Conservation (phyloP, 148 eudicot genomes). For the Amaranthus hypochondriacus region DNA sequence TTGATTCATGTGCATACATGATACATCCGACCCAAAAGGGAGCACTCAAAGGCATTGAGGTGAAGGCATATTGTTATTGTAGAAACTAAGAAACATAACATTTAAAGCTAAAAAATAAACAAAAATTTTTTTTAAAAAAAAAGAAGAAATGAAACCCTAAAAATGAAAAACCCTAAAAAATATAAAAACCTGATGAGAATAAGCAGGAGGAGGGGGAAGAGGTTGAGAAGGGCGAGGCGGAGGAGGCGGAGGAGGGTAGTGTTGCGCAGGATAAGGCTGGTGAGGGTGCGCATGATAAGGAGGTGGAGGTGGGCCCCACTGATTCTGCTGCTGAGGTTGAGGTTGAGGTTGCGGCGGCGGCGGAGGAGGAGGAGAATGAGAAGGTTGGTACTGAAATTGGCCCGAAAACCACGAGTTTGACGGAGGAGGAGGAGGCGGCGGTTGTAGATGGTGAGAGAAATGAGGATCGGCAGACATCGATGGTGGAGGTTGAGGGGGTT, state of each 20-base stretch:
- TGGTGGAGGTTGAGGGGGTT: constrained; percentile 39
- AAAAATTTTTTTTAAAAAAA: not conserved
- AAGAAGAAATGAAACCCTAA: not conserved
- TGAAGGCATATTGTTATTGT: too few relatives aligned
- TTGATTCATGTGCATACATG: too few relatives aligned
- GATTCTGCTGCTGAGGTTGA: constrained; percentile 25
- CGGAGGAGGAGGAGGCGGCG: constrained; percentile 28
- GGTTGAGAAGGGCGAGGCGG: constrained; percentile 19
- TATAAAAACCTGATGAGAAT: constrained; percentile 33
- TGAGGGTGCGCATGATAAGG: constrained; percentile 35
- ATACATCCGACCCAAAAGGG: too few relatives aligned
- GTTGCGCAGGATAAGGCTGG: constrained; percentile 34
- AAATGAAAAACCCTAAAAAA: constrained; percentile 1
- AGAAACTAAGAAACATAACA: too few relatives aligned
- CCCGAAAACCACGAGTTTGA: constrained; percentile 39
- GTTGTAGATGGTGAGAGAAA: constrained; percentile 30
- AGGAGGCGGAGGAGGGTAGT: constrained; percentile 29
- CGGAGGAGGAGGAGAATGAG: constrained; percentile 33
- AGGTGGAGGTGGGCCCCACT: constrained; percentile 39
- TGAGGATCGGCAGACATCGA: constrained; percentile 40
- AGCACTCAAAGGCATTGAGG: too few relatives aligned
- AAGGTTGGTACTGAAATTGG: constrained; percentile 48
- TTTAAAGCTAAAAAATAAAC: not conserved
- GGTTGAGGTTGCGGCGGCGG: constrained; percentile 35
- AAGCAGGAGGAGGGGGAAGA: constrained; percentile 23